These are phyloP conservation scores for Microbotryomycetes sp. DNA, from an alignment of 1,284 basidiomycete genomes.

Conservation along the genomic window DNA sequence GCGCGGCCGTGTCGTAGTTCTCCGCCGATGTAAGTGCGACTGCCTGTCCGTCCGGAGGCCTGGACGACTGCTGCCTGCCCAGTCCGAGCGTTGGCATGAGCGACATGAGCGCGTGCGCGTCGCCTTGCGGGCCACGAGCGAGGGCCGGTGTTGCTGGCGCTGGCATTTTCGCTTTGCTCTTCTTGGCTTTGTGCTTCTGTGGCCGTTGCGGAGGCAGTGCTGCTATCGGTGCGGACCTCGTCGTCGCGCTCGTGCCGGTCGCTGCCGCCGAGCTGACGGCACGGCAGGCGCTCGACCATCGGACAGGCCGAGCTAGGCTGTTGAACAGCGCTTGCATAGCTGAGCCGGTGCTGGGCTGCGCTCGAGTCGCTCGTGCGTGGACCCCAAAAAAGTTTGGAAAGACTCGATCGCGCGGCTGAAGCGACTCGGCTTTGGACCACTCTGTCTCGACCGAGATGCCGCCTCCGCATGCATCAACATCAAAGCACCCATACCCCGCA, in stretches of 20 bases:
- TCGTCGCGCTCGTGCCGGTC: conserved; percentile 4
- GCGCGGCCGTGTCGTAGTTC: conserved; percentile 29
- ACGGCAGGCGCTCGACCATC: no score
- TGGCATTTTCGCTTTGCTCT: conserved; percentile 9
- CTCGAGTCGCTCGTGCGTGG: no score
- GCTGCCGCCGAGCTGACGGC: not conserved
- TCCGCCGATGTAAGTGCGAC: conserved; percentile 33
- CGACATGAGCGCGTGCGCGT: conserved; percentile 14
- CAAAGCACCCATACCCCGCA: no score
- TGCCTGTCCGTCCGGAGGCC: conserved; percentile 26
- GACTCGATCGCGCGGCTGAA: no score
- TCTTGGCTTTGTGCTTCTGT: conserved; percentile 28
- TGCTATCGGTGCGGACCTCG: not conserved
- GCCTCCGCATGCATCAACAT: no score
- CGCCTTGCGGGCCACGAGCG: not conserved
- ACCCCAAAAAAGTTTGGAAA: no score
- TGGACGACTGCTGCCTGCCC: not conserved
- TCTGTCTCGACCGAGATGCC: no score
- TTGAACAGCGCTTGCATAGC: no score
- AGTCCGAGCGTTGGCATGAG: conserved; percentile 10
- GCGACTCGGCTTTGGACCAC: no score
- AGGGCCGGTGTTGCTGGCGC: not conserved
- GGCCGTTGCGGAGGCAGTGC: conserved; percentile 1
- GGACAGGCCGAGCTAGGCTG: no score
- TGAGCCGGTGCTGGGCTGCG: no score